Evolutionary conservation across 106 monocot genomes (phyloP).

Genomic region (Dendrobium huoshanense): DNA sequence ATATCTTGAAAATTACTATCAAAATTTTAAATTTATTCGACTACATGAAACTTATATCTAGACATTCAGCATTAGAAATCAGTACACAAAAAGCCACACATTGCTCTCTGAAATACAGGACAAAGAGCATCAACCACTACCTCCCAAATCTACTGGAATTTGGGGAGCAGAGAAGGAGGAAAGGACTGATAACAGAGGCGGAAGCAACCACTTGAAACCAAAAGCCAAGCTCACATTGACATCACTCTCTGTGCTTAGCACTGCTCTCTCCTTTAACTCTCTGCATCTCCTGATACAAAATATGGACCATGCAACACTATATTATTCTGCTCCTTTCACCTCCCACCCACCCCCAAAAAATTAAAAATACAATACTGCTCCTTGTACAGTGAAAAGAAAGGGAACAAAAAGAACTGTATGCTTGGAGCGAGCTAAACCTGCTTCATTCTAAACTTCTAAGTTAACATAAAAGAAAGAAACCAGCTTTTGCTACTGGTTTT

Average conservation of each 20-base stretch:
- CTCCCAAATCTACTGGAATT: constrained; percentile 30
- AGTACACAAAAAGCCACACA: neutral
- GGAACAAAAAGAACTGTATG: neutral
- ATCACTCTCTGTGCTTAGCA: constrained; percentile 1
- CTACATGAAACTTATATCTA: too few relatives aligned
- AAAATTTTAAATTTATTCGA: too few relatives aligned
- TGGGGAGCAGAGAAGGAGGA: constrained; percentile 19
- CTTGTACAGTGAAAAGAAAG: neutral
- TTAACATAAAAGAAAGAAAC: neutral
- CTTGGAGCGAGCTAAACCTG: neutral
- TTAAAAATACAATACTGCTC: neutral
- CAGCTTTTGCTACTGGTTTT: neutral
- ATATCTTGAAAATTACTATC: too few relatives aligned
- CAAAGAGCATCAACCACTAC: constrained; percentile 3
- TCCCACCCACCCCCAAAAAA: neutral
- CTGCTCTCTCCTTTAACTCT: too few relatives aligned
- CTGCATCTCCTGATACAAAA: too few relatives aligned
- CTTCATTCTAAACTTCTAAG: neutral
- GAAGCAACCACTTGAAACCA: neutral
- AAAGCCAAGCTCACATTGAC: neutral
- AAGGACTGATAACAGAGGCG: neutral
- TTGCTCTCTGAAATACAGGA: neutral
- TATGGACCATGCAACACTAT: too few relatives aligned
- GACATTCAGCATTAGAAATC: too few relatives aligned
- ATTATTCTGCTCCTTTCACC: neutral